Evolutionary conservation across 1,139 yeast genomes (phyloP).

Genomic region (Pichia norvegensis): DNA sequence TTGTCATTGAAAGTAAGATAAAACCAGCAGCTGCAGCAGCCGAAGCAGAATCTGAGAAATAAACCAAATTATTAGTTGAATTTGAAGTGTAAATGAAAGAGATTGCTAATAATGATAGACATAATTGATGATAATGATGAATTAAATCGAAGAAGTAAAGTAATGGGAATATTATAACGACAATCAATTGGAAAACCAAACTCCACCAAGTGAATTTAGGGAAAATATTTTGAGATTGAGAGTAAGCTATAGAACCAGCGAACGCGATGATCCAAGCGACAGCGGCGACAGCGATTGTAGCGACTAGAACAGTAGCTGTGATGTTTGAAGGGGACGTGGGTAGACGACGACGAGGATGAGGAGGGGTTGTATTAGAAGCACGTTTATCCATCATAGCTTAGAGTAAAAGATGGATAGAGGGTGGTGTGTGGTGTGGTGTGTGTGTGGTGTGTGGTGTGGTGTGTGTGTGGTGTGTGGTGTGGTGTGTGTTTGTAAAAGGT

Average conservation of each 20-base stretch:
- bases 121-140: slow-evolving; percentile 62
- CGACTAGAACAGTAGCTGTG: slow-evolving; percentile 6
- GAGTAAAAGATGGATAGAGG: too few relatives aligned
- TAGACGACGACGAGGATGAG: too few relatives aligned
- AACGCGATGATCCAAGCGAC: slow-evolving; percentile 79
- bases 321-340: background rate
- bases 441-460: too few relatives aligned
- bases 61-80: slow-evolving; percentile 72
- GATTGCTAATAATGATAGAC: slow-evolving; percentile 48
- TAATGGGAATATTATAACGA: slow-evolving; percentile 47
- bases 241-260: slow-evolving; percentile 72
- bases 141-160: slow-evolving; percentile 62
- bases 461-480: too few relatives aligned
- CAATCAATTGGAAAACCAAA: slow-evolving; percentile 65
- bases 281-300: slow-evolving; percentile 26
- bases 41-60: slow-evolving; percentile 52
- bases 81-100: slow-evolving; percentile 81
- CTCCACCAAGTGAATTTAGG: slow-evolving; percentile 98
- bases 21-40: slow-evolving; percentile 94
- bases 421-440: too few relatives aligned
- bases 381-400: too few relatives aligned
- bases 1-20: slow-evolving; percentile 71
- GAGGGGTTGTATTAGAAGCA: too few relatives aligned
- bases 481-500: too few relatives aligned
- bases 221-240: slow-evolving; percentile 29